Evolutionary conservation across 2,329 filamentous ascomycete species (phyloP), one percentile per base, ranked within the genome.

Genomic region (Beauveria pseudobassiana): DNA sequence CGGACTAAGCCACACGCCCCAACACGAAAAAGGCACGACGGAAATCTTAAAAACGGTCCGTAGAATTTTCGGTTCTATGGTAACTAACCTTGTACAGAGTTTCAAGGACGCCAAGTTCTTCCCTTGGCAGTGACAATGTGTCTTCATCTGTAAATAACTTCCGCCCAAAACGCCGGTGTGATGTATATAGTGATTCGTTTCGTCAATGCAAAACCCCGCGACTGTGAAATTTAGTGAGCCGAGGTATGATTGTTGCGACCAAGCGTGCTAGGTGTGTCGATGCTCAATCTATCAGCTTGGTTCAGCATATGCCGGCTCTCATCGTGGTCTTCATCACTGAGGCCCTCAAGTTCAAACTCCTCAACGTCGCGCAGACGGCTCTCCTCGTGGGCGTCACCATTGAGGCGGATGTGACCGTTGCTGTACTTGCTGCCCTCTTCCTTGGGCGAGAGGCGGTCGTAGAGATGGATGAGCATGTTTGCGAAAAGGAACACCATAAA

Each of bases 401-500:
- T 74, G 18, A 68, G 62, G 12, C 68, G 68, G 2, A 67, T 68
- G 10, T 73, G 72, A 24, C 76, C 77, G 54, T 77, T 75, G 38
- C 67, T 64, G 3, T 74, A 65, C 3, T 74, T 70, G 63, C 80
- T 80, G 7, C 65, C 67, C 24, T 73, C 64, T 3, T 69, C 64
- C 1, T 75, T 75, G 67, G 76, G 77, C 42, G 76, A 75, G 28
- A 76, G 76, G 50, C 88, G 83, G 63, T 93, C 90, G 76, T 96
- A 97, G 18, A 97, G 80, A 69, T 89, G 81, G 51, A 97, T 82
- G 54, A 97, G 88, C 77, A 96, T 87, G 70, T 95, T 91, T 70
- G 88, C 85, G 64, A 97, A 96, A 43, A 99, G 86, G 78, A 96
- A 99, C 51, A 96, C 74, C 22, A 99, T 75, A 74, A 96, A 97